Evolutionary conservation across 108 stramenopile species (phyloP).

Genomic region (Chaetoceros muelleri): DNA sequence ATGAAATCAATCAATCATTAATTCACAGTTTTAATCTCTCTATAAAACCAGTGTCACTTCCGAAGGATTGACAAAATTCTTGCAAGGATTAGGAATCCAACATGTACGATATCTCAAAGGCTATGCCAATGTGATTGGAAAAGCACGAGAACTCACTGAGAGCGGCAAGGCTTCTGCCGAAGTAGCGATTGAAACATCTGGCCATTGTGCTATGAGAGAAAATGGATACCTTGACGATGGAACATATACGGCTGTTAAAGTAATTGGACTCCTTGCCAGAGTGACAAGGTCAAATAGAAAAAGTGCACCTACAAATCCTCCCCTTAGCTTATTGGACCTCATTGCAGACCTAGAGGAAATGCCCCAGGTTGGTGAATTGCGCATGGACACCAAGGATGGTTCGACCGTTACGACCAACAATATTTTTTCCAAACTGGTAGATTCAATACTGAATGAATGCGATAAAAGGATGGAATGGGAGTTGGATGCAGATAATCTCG

Average conservation of each 20-base stretch:
- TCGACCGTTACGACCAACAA: slow-evolving; percentile 37
- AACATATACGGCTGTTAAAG: slow-evolving; percentile 76
- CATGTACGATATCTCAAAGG: slow-evolving; percentile 70
- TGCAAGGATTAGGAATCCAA: slow-evolving; percentile 40
- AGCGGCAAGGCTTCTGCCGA: slow-evolving; percentile 50
- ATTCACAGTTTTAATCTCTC: too few relatives aligned
- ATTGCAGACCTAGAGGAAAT: slow-evolving; percentile 54
- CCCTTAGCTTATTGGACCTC: slow-evolving; percentile 36
- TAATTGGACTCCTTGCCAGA: slow-evolving; percentile 41
- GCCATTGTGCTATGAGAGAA: slow-evolving; percentile 71
- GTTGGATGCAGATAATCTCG: slow-evolving; percentile 62
- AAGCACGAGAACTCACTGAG: slow-evolving; percentile 55
- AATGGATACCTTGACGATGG: slow-evolving; percentile 82
- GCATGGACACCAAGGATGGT: slow-evolving; percentile 43
- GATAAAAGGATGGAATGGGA: slow-evolving; percentile 35
- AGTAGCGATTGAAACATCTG: slow-evolving; percentile 80
- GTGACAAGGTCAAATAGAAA: slow-evolving; percentile 9
- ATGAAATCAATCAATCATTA: too few relatives aligned
- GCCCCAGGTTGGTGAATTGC: slow-evolving; percentile 49
- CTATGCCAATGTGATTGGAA: slow-evolving; percentile 78
- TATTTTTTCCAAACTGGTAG: slow-evolving; percentile 40
- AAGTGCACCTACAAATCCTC: slow-evolving; percentile 2
- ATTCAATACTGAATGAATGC: slow-evolving; percentile 22
- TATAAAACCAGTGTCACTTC: too few relatives aligned
- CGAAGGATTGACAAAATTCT: slow-evolving; percentile 50